These are phyloP conservation scores for Botryotinia globosa DNA, from an alignment of 2,329 filamentous ascomycete genomes.

Conservation along the genomic window DNA sequence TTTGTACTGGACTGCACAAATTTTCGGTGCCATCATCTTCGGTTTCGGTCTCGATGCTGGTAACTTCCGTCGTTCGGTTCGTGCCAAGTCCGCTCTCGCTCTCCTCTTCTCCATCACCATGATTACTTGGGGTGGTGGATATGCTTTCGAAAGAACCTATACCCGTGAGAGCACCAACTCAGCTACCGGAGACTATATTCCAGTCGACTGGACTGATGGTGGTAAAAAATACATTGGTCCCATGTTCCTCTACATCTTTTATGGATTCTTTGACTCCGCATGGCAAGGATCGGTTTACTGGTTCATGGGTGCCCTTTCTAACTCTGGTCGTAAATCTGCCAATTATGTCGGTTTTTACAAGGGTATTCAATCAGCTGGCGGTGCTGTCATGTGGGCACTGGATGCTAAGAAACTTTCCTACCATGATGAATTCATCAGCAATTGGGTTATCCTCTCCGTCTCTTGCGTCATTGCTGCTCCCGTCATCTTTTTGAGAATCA, in stretches of 20 bases:
- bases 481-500: constrained; percentile 74
- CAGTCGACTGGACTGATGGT: constrained; percentile 61
- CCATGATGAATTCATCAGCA: constrained; percentile 68
- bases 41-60: constrained; percentile 67
- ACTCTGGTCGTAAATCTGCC: constrained; percentile 87
- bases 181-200: constrained; percentile 22
- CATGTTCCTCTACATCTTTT: constrained; percentile 88
- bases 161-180: constrained; percentile 42
- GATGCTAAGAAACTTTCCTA: constrained; percentile 62
- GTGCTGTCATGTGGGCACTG: constrained; percentile 71
- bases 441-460: constrained; percentile 74
- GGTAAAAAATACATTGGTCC: constrained; percentile 65
- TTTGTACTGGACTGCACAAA: constrained; percentile 78
- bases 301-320: constrained; percentile 92
- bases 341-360: constrained; percentile 93
- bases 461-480: constrained; percentile 75
- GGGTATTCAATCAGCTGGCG: constrained; percentile 83
- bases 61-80: constrained; percentile 58
- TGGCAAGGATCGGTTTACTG: constrained; percentile 94
- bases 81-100: constrained; percentile 63
- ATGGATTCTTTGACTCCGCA: constrained; percentile 82
- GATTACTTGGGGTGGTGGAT: constrained; percentile 79
- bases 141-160: constrained; percentile 68
- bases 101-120: constrained; percentile 69
- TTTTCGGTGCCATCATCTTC: constrained; percentile 70